These are phyloP conservation scores for Chlamydomonas sphaeroides DNA, from an alignment of 139 green algal genomes.

Conservation along the genomic window DNA sequence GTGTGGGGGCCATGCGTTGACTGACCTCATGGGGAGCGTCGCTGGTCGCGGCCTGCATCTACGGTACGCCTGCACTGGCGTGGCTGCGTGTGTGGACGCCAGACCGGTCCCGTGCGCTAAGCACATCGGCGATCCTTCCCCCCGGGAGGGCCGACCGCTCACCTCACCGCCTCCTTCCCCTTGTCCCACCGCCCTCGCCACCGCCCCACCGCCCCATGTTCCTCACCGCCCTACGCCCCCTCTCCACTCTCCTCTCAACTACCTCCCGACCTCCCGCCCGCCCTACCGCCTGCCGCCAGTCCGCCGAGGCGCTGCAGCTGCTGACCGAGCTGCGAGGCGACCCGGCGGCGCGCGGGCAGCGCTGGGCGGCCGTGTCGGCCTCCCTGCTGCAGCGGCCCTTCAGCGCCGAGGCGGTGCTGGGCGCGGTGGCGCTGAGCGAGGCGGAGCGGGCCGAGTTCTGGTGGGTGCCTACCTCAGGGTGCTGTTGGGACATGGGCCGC, in stretches of 20 bases:
- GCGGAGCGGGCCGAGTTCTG: constrained; percentile 44
- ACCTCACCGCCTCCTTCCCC: neutral
- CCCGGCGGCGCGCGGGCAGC: constrained; percentile 24
- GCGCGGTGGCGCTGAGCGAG: constrained; percentile 39
- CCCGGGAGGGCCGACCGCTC: neutral
- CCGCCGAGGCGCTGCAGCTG: constrained; percentile 59
- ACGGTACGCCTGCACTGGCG: neutral
- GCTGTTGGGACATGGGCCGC: neutral
- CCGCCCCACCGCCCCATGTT: too few relatives aligned
- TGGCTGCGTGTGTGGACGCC: too few relatives aligned
- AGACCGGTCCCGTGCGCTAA: too few relatives aligned
- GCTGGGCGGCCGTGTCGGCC: constrained; percentile 40
- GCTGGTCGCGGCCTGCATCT: neutral
- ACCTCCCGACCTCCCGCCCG: too few relatives aligned
- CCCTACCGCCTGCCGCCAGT: constrained; percentile 24
- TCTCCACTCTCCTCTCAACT: neutral
- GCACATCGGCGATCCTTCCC: too few relatives aligned
- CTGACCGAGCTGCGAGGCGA: constrained; percentile 58
- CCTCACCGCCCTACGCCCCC: neutral
- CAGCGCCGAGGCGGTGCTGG: constrained; percentile 43
- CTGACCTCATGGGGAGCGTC: too few relatives aligned
- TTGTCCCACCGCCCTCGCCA: neutral
- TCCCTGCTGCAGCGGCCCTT: constrained; percentile 53
- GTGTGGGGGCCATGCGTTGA: too few relatives aligned
- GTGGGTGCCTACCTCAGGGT: neutral